Conservation (phyloP, 169 alveolate genomes). For the Prorocentrum cordatum region DNA sequence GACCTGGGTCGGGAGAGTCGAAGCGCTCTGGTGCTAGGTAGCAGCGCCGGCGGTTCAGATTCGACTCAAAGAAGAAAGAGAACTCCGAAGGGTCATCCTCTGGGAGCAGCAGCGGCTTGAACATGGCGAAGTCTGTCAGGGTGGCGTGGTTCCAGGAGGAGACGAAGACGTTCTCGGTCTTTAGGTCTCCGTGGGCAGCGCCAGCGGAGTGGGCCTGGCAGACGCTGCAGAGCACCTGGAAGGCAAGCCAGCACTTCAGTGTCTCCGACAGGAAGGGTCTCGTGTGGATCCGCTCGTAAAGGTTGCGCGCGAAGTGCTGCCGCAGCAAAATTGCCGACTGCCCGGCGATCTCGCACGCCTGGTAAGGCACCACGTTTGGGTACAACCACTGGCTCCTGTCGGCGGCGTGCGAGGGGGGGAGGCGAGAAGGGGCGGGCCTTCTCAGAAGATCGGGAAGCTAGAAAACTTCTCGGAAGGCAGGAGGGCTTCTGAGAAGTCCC, state of each 20-base stretch:
- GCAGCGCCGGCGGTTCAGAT: constrained; percentile 75
- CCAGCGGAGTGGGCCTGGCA: constrained; percentile 77
- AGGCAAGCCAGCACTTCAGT: constrained; percentile 79
- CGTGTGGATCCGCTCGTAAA: constrained; percentile 76
- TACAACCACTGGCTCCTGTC: not conserved
- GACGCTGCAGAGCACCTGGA: constrained; percentile 77
- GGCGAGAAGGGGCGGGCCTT: no score
- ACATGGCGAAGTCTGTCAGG: constrained; percentile 77
- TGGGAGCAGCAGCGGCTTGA: constrained; percentile 76
- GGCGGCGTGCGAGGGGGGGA: no score
- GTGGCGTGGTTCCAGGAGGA: constrained; percentile 78
- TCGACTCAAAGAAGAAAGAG: constrained; percentile 77
- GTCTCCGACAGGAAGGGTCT: constrained; percentile 75
- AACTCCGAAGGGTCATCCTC: constrained; percentile 77
- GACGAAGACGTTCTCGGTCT: constrained; percentile 79
- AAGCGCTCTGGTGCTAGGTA: constrained; percentile 84
- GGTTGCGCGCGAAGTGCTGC: constrained; percentile 75
- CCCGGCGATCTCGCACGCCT: constrained; percentile 8
- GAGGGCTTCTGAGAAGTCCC: no score
- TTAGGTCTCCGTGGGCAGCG: constrained; percentile 81
- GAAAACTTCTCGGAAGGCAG: no score
- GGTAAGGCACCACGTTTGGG: not conserved
- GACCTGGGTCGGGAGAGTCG: constrained; percentile 7
- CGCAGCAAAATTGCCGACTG: constrained; percentile 72
- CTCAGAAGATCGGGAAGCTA: no score